Evolutionary conservation across 1,284 basidiomycete genomes (phyloP), one percentile per base, ranked within the genome.

Genomic region (Apiotrichum sp.): DNA sequence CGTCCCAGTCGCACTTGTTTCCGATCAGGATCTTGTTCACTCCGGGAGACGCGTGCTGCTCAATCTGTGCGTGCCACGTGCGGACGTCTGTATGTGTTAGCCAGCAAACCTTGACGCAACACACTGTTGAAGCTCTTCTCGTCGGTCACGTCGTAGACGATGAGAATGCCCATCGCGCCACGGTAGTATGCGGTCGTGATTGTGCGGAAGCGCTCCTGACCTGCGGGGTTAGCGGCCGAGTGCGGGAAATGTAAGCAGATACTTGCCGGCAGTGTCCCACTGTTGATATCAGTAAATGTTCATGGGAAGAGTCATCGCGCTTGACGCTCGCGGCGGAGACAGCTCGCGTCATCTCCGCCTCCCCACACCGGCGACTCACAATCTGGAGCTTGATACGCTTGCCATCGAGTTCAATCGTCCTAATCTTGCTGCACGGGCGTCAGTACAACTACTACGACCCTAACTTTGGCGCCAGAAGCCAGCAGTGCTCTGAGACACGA

Each of bases 101-200:
- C 11, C 16, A 7, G 14, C 16, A 13, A 13, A 16, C 8, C 35
- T 35, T 29, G 35, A 16, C 32, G 41, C n/a, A 44, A 73, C 92
- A 66, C 67, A 97, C 95, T 98, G 74, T 92, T 89, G 80, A 98
- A 99, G 33, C 91, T 96, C 68, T 89, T 86, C 77, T 97, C 92
- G 77, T 98, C 95, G 34, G 96, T 98, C 42, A 98, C 93, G 73
- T 98, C 96, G 78, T 98, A 99, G 5, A 98, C 95, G 57, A 99
- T 83, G 55, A 99, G 81, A 70, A 98, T 99, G 53, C 96, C 96
- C 95, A 98, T 98, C 14, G 96, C 96, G 46, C 96, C 96, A 66
- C 96, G 88, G 81, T 99, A 99, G 79, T 99, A 99, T n/a, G 96
- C 93, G 8, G 95, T 97, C 44, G 96, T 98, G 77, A 99, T 99